phyloP scores from a whole-genome alignment of 208 protist species.

The Wallacemonas sp. region DNA sequence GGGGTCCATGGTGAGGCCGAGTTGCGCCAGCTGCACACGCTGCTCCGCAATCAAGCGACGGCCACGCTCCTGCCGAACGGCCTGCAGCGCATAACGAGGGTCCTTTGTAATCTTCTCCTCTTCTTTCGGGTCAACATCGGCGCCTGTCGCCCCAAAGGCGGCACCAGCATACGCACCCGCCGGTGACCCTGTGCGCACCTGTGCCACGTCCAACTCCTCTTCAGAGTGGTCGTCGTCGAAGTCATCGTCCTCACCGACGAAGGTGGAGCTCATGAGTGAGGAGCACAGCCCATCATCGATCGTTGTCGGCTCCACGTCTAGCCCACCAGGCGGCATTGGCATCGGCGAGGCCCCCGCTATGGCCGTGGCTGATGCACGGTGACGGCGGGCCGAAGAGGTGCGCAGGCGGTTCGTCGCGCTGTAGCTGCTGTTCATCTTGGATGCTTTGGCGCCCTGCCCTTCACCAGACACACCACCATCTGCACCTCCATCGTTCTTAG shows the following conservation, averaged over 20 bases:
- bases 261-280: slow-evolving; percentile 19
- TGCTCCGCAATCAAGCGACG: slow-evolving; percentile 54
- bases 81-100: slow-evolving; percentile 23
- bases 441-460: background rate
- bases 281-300: slow-evolving; percentile 46
- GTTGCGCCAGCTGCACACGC: slow-evolving; percentile 37
- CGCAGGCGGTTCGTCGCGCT: slow-evolving; percentile 1
- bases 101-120: slow-evolving; percentile 14
- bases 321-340: background rate
- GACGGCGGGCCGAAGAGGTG: background rate
- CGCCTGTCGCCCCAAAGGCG: background rate
- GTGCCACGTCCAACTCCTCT: no score
- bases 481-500: background rate
- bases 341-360: background rate
- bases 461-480: background rate
- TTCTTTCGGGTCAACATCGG: slow-evolving; percentile 4
- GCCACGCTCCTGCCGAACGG: slow-evolving; percentile 50
- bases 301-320: slow-evolving; percentile 1
- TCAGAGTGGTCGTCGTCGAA: slow-evolving; percentile 17
- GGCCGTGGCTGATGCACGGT: background rate
- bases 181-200: no score
- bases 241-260: slow-evolving; percentile 13
- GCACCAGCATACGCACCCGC: no score
- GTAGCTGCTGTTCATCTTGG: slow-evolving; percentile 3
- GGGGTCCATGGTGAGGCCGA: slow-evolving; percentile 56